Base-by-base conservation (phyloP, 225 moss, liverwort and hornwort genomes). In the Rhytidiadelphus loreus region DNA sequence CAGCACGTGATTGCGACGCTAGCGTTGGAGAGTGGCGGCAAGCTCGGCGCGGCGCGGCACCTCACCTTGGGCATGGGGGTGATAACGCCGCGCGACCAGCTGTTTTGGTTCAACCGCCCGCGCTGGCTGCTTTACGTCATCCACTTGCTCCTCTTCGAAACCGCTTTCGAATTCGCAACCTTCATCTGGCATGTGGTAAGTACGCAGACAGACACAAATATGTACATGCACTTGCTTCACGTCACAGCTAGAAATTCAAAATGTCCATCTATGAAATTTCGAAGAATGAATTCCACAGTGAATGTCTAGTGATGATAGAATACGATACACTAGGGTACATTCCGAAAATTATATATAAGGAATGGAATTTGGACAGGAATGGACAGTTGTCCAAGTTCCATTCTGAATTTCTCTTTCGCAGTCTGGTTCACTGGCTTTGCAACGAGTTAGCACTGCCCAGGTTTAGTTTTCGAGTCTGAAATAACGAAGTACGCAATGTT, bases 41-140 rank as follows among this genome's bases (percentile, higher is more conserved):
- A 68, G 69, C 60, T 28, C 20, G 84, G 52, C 85, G 59, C 12
- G 85, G 79, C 15, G 55, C 86, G 6, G 11, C 64, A 5, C 32
- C 22, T 4, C 11, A 22, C 30, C 15, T 9, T 85, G 63, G 82
- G 75, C 35, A 3, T 50, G 37, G 18, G 66, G 25, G 29, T n/a
- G 58, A 57, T 98, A 80, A 88, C 91, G 85, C 98, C 95, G 21
- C 92, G 98, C 39, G 96, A 98, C 88, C 94, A 96, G 72, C 91
- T 98, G 55, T 98, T 98, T 86, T 98, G 98, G 97, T 95, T 98
- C 89, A 91, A 91, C 41, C 89, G 81, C 11, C 98, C 98, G 8
- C 79, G 88, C 80, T 62, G 97, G 59, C 68, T 97, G 60, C 91
- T 98, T 26, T 58, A 21, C 44, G 35, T 92, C 58, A 93, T 98